A percentile compares a stretch with the other conserved stretches of the same genome.
Evolutionary conservation across 305 asterid species (phyloP).

Genomic region (Fraxinus floribunda): DNA sequence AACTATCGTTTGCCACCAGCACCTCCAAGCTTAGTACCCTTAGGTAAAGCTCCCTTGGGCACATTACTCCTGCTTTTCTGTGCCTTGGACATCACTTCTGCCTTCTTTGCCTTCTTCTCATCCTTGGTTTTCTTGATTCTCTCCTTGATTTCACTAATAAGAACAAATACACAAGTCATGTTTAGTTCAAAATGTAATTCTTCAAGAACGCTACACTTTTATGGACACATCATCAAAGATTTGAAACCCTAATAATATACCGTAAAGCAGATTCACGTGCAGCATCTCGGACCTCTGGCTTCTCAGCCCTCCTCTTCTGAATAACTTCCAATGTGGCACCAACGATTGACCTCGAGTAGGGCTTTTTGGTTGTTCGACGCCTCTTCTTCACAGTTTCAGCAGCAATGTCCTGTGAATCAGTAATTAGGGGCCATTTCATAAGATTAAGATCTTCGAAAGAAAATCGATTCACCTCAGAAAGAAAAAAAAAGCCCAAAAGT

Average conservation of each 20-base stretch:
- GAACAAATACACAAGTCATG: not conserved
- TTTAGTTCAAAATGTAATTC: not conserved
- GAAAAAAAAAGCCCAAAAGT: not conserved
- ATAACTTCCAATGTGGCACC: conserved; percentile 45
- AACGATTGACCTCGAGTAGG: conserved; percentile 42
- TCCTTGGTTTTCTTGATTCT: conserved; percentile 33
- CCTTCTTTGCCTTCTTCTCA: conserved; percentile 36
- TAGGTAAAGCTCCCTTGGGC: conserved; percentile 24
- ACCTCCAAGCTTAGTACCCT: conserved; percentile 29
- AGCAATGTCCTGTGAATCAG: conserved; percentile 33
- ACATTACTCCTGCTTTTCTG: conserved; percentile 23
- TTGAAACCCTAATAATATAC: not conserved
- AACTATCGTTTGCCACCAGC: conserved; percentile 22
- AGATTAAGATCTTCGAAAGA: not conserved
- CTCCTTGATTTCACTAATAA: conserved; percentile 34
- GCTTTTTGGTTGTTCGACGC: conserved; percentile 38
- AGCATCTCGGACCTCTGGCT: conserved; percentile 40
- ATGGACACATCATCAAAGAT: not conserved
- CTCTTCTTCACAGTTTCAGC: conserved; percentile 36
- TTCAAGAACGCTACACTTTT: not conserved
- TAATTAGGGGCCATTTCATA: not conserved
- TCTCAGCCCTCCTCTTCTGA: conserved; percentile 36
- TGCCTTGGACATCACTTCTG: conserved; percentile 20
- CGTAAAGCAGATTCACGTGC: conserved; percentile 39
- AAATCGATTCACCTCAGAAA: not conserved